Conservation (phyloP, 2,329 filamentous ascomycete species). For the Periconia sp. region DNA sequence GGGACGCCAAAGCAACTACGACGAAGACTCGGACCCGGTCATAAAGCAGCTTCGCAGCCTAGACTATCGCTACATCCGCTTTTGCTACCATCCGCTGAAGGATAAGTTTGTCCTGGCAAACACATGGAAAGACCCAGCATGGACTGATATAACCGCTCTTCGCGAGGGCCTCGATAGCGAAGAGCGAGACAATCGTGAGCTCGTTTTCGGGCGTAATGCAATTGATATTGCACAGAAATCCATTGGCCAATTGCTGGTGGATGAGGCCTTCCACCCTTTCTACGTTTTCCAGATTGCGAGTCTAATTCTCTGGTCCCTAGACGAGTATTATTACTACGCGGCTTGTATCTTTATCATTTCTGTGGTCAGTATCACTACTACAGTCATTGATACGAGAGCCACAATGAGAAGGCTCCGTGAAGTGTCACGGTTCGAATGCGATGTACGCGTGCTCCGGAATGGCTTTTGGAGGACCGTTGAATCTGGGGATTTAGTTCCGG, state of each 20-base stretch:
- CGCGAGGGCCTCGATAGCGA: constrained; percentile 85
- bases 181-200: constrained; percentile 80
- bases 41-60: constrained; percentile 76
- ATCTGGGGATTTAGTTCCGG: constrained; percentile 88
- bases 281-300: constrained; percentile 98
- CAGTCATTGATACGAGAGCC: constrained; percentile 86
- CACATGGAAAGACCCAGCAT: constrained; percentile 92
- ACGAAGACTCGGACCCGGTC: constrained; percentile 76
- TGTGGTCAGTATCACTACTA: constrained; percentile 86
- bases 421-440: constrained; percentile 93
- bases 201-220: constrained; percentile 86
- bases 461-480: constrained; percentile 93
- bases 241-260: constrained; percentile 79
- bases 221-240: constrained; percentile 95
- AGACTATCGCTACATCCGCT: constrained; percentile 92
- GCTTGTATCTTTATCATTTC: constrained; percentile 95
- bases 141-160: constrained; percentile 78
- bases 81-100: constrained; percentile 86
- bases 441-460: constrained; percentile 89
- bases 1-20: constrained; percentile 68
- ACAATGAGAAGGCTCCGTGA: constrained; percentile 91
- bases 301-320: constrained; percentile 90
- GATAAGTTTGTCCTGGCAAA: constrained; percentile 88
- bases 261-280: constrained; percentile 97
- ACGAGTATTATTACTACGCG: constrained; percentile 98